Conservation (phyloP, 2,329 filamentous ascomycete genomes). For the Xylariaceae sp. region DNA sequence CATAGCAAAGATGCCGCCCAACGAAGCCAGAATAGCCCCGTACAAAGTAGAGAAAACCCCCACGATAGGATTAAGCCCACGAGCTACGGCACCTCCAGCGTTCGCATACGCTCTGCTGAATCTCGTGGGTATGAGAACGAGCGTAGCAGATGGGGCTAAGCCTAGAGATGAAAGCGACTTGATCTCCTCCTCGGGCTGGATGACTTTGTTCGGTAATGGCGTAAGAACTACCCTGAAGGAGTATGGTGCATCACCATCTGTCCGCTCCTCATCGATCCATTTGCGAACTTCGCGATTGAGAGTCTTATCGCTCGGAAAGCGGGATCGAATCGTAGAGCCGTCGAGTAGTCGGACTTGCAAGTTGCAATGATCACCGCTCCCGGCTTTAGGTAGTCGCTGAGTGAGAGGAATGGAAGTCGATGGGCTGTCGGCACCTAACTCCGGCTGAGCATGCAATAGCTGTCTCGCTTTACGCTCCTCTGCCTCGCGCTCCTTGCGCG, state of each 20-base stretch:
- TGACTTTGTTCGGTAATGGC: conserved; percentile 68
- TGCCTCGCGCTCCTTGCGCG: conserved; percentile 54
- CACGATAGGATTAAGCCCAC: conserved; percentile 15
- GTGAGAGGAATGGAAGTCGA: conserved; percentile 19
- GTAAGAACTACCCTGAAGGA: conserved; percentile 80
- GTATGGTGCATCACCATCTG: conserved; percentile 61
- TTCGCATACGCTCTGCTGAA: conserved; percentile 40
- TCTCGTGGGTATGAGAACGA: conserved; percentile 71
- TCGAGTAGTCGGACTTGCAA: conserved; percentile 82
- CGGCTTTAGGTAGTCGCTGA: conserved; percentile 8
- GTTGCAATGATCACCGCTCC: conserved; percentile 42
- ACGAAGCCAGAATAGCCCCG: conserved; percentile 16
- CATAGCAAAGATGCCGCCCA: conserved; percentile 26
- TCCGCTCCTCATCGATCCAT: conserved; percentile 68
- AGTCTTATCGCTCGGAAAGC: conserved; percentile 62
- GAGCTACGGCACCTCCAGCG: conserved; percentile 29
- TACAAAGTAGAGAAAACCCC: conserved; percentile 19
- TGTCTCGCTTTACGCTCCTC: conserved; percentile 40
- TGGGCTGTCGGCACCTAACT: background rate
- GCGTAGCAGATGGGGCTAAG: conserved; percentile 72
- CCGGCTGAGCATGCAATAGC: conserved; percentile 17
- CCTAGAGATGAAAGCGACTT: conserved; percentile 65
- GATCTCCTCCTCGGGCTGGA: conserved; percentile 72
- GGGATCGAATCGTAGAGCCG: conserved; percentile 70
- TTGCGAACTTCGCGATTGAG: conserved; percentile 64